These are phyloP conservation scores for Erythrophleum fordii DNA, from an alignment of 306 rosid species.

Conservation along the genomic window DNA sequence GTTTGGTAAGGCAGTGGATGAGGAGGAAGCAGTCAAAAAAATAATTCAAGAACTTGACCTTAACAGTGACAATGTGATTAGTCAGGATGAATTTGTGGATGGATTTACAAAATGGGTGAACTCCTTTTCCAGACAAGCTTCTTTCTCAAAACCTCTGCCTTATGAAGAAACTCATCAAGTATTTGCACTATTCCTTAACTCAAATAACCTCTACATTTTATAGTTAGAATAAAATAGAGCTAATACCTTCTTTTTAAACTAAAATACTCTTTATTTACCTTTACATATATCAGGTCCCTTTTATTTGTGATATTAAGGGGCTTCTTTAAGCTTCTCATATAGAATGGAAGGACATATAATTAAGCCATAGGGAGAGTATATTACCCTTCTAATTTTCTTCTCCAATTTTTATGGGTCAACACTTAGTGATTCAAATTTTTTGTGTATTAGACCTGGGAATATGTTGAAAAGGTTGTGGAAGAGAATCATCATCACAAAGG, in stretches of 20 bases:
- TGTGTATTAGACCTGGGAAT: slow-evolving; percentile 51
- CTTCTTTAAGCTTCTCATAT: too few species aligned
- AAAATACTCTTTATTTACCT: too few species aligned
- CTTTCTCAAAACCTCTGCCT: slow-evolving; percentile 9
- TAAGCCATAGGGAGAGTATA: too few species aligned
- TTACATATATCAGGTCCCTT: too few species aligned
- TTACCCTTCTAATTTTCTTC: neutral
- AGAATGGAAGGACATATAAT: too few species aligned
- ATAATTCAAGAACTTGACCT: slow-evolving; percentile 27
- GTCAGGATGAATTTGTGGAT: slow-evolving; percentile 34
- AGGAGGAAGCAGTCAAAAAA: slow-evolving; percentile 28
- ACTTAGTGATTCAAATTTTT: neutral
- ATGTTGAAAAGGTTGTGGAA: slow-evolving; percentile 53
- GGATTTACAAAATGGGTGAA: slow-evolving; percentile 30
- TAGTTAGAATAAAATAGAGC: too few species aligned
- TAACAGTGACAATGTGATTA: slow-evolving; percentile 30
- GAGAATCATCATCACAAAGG: slow-evolving; percentile 39
- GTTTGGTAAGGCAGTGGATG: slow-evolving; percentile 27
- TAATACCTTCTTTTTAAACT: too few species aligned
- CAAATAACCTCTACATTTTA: neutral
- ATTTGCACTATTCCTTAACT: slow-evolving; percentile 21
- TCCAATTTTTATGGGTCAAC: neutral
- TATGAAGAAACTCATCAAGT: slow-evolving; percentile 40
- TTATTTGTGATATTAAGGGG: too few species aligned
- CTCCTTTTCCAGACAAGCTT: neutral